Base-by-base conservation (phyloP, 208 protist species). In the Leishmania tropica region DNA sequence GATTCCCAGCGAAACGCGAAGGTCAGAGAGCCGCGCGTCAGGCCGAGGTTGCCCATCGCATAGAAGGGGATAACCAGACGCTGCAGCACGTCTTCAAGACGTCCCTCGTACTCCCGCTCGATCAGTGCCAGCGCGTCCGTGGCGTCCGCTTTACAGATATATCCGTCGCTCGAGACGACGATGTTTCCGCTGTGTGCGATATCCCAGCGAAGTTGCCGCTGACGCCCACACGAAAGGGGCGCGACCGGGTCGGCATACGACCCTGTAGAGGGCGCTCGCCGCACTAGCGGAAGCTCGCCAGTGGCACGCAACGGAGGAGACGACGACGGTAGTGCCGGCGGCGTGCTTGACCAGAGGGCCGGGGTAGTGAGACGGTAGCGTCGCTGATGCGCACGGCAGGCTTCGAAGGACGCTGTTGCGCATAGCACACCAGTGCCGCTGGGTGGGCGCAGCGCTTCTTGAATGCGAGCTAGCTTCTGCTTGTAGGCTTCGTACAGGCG, bases 101-200 rank as follows among this genome's bases (percentile, higher is more conserved):
- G 60, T 2, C 73, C 82, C 11, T 76, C 83, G 62, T 83, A 85
- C 67, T 90, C 85, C 10, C 64, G 19, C 40, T 81, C 75, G 40
- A 92, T 88, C n/a, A 87, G 68, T 31, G 75, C 24, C 47, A 88
- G 78, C 24, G 88, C 88, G 17, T 88, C 83, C 42, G 84, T 80
- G 40, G 85, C 79, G 75, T 96, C 91, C 7, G 87, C 87, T 2
- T 89, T 45, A 60, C 88, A 93, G n/a, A 75, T 78, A 10, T 47
- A 81, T 54, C 91, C 93, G 51, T 87, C 88, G 4, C 83, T 62
- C 0, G 91, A 94, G 11, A 96, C 68, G 19, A 90, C 42, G 4
- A 96, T 81, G 79, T 96, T 96, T 13, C 83, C 91, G 85, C 93
- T 95, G 28, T 81, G 84, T 47, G 81, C 70, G 31, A 79, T 56